Evolutionary conservation across 2,329 filamentous ascomycete genomes (phyloP).

Genomic region (Ascochyta clinopodiicola): DNA sequence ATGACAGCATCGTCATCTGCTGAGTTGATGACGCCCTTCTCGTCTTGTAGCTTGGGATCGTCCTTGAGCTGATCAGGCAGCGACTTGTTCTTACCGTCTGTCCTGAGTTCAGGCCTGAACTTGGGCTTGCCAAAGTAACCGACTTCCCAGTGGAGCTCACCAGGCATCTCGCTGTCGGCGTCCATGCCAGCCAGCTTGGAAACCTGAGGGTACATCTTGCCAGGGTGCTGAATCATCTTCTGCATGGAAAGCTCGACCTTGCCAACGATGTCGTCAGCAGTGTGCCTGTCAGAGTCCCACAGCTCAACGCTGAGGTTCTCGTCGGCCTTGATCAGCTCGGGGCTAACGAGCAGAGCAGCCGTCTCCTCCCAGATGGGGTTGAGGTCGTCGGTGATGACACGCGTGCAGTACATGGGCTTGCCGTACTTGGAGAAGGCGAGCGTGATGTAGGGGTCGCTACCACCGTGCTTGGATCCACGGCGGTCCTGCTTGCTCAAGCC

Average conservation of each 20-base stretch:
- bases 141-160: slow-evolving; percentile 93
- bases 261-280: slow-evolving; percentile 92
- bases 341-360: slow-evolving; percentile 82
- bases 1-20: slow-evolving; percentile 82
- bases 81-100: slow-evolving; percentile 81
- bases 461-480: slow-evolving; percentile 81
- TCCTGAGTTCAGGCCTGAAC: slow-evolving; percentile 82
- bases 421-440: slow-evolving; percentile 94
- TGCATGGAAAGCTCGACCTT: slow-evolving; percentile 94
- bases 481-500: slow-evolving; percentile 91
- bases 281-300: slow-evolving; percentile 94
- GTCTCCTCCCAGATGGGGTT: slow-evolving; percentile 94
- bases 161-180: slow-evolving; percentile 86
- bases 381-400: slow-evolving; percentile 92
- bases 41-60: slow-evolving; percentile 80
- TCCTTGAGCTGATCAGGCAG: slow-evolving; percentile 77
- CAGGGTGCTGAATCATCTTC: slow-evolving; percentile 92
- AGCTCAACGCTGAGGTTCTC: slow-evolving; percentile 93
- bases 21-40: slow-evolving; percentile 79
- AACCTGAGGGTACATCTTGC: slow-evolving; percentile 88
- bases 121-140: slow-evolving; percentile 93
- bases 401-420: slow-evolving; percentile 97
- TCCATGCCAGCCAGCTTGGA: slow-evolving; percentile 85
- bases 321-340: slow-evolving; percentile 89
- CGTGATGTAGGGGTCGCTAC: slow-evolving; percentile 95